A percentile compares a stretch with the other conserved stretches of the same genome.
phyloP scores from a whole-genome alignment of 2,329 filamentous ascomycete species.

The Nannizziopsis barbatae region DNA sequence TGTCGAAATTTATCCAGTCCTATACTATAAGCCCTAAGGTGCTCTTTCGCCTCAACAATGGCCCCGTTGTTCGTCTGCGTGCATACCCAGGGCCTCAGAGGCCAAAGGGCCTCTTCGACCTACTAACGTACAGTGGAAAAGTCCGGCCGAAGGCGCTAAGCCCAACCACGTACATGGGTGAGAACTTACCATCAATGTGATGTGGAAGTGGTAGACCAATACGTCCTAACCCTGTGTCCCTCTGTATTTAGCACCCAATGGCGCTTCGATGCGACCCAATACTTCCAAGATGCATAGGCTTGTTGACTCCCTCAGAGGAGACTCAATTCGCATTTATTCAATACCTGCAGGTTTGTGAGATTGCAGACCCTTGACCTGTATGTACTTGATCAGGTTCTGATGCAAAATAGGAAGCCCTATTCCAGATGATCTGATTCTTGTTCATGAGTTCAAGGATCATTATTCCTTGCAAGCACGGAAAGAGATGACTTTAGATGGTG shows the following conservation, averaged over 20 bases:
- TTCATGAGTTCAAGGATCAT: constrained; percentile 20
- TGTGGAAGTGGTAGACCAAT: constrained; percentile 1
- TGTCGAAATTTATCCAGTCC: constrained; percentile 10
- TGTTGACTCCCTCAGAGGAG: constrained; percentile 5
- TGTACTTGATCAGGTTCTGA: constrained; percentile 1
- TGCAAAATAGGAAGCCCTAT: background rate
- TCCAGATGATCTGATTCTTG: constrained; percentile 19
- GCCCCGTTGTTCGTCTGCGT: constrained; percentile 14
- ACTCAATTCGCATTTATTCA: constrained; percentile 8
- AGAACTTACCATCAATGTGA: constrained; percentile 2
- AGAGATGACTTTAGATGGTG: constrained; percentile 17
- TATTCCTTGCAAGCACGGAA: constrained; percentile 18
- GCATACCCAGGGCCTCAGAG: constrained; percentile 10
- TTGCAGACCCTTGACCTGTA: background rate
- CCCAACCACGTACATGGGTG: constrained; percentile 15
- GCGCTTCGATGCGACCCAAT: constrained; percentile 15
- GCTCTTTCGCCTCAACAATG: constrained; percentile 18
- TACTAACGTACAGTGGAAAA: constrained; percentile 16
- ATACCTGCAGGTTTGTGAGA: constrained; percentile 12
- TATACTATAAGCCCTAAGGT: constrained; percentile 16
- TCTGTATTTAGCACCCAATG: constrained; percentile 10
- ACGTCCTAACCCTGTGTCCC: background rate
- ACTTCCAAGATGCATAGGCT: constrained; percentile 8
- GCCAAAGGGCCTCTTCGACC: constrained; percentile 15
- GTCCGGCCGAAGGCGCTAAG: constrained; percentile 16